Percentiles rank a stretch among this genome's conserved stretches.
These are phyloP conservation scores for Solanum ossicruentum DNA, from an alignment of 257 asterid species.

Conservation along the genomic window DNA sequence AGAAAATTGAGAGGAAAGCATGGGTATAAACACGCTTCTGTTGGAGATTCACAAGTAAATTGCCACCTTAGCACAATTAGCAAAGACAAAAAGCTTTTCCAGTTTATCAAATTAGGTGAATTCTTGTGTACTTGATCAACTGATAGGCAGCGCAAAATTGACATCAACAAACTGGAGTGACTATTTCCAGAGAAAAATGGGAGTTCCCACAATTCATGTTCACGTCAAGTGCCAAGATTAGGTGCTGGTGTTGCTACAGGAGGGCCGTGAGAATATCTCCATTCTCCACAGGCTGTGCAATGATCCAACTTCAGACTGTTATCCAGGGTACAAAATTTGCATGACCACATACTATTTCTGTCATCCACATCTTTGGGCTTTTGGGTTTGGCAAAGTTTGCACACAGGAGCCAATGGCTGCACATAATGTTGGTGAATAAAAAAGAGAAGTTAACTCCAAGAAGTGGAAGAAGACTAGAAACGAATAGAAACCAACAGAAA, in stretches of 20 bases:
- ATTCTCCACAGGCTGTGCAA: constrained; percentile 61
- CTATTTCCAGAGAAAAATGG: background rate
- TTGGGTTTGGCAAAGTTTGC: constrained; percentile 52
- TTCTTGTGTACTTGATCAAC: background rate
- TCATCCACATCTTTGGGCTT: constrained; percentile 36
- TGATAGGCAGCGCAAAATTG: background rate
- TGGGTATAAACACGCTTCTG: background rate
- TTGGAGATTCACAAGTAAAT: background rate
- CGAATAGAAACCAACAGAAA: background rate
- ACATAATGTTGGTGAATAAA: background rate
- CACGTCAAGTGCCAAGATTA: constrained; percentile 49
- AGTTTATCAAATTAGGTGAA: background rate
- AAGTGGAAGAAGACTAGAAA: background rate
- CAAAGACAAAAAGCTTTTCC: background rate
- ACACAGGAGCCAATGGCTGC: constrained; percentile 72
- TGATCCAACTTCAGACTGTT: constrained; percentile 46
- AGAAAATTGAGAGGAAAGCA: background rate
- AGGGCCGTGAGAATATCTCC: constrained; percentile 72
- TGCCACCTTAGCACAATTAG: background rate
- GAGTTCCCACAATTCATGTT: background rate
- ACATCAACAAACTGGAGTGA: background rate
- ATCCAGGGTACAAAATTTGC: constrained; percentile 70
- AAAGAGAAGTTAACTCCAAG: background rate
- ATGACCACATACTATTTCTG: constrained; percentile 43
- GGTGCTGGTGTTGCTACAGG: constrained; percentile 48